A percentile compares a stretch with the other conserved stretches of the same genome.
These are phyloP conservation scores for Lachnellula occidentalis DNA, from an alignment of 2,329 filamentous ascomycete species.

Conservation along the genomic window DNA sequence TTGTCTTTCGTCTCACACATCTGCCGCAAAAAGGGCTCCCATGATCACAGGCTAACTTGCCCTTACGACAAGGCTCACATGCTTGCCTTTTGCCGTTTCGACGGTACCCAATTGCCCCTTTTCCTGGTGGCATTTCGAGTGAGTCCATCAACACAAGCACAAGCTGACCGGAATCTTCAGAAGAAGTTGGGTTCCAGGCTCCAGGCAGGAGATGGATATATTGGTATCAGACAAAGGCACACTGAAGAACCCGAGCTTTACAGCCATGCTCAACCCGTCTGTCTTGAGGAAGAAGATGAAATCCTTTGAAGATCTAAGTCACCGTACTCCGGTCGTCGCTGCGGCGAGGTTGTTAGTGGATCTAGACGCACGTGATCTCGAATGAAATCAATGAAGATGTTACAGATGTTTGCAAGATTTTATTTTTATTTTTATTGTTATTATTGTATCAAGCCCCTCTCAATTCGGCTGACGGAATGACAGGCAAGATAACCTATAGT, in stretches of 20 bases:
- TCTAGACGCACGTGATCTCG: background rate
- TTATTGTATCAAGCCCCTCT: too few relatives aligned
- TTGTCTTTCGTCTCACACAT: slow-evolving; percentile 24
- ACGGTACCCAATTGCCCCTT: slow-evolving; percentile 18
- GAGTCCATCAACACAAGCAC: background rate
- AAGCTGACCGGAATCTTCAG: background rate
- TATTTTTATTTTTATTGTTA: too few relatives aligned
- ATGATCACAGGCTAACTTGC: slow-evolving; percentile 29
- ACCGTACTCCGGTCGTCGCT: background rate
- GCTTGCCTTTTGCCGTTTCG: slow-evolving; percentile 29
- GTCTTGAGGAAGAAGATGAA: too few relatives aligned
- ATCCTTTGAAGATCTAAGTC: too few relatives aligned
- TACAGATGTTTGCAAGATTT: too few relatives aligned
- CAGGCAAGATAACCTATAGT: too few relatives aligned
- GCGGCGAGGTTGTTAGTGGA: background rate
- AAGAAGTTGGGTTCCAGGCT: background rate
- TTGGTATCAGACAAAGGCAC: background rate
- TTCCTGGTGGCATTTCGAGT: slow-evolving; percentile 11
- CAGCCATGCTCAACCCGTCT: too few relatives aligned
- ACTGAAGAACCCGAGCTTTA: too few relatives aligned
- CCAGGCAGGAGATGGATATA: too few relatives aligned
- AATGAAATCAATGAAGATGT: too few relatives aligned
- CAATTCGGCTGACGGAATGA: too few relatives aligned
- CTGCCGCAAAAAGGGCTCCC: slow-evolving; percentile 23
- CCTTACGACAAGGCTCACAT: slow-evolving; percentile 29